phyloP scores from a whole-genome alignment of 805 yeast species.

The Candida stauntonica region DNA sequence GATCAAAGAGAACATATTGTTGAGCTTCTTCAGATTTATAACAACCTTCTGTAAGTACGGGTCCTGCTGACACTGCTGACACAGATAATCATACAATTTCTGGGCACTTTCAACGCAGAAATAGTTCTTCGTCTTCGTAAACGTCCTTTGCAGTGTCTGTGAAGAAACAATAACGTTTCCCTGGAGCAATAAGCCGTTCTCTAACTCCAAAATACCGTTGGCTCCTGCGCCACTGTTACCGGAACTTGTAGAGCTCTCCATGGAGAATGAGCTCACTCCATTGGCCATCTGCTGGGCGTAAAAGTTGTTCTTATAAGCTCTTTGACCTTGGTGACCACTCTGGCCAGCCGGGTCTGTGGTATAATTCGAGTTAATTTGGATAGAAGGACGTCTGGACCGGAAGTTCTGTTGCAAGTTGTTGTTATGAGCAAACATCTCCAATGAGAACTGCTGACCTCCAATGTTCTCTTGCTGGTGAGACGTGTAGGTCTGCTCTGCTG shows the following conservation, averaged over 20 bases:
- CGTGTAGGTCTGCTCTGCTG: conserved; percentile 47
- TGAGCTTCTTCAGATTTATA: conserved; percentile 26
- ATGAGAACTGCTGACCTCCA: conserved; percentile 7
- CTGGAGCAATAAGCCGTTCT: conserved; percentile 57
- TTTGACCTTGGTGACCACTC: too few relatives aligned
- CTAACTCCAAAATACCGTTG: conserved; percentile 36
- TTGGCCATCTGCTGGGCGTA: conserved; percentile 1
- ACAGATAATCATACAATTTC: conserved; percentile 35
- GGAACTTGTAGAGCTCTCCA: background rate
- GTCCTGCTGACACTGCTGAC: conserved; percentile 30
- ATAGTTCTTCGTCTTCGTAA: conserved; percentile 46
- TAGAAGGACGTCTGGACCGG: conserved; percentile 25
- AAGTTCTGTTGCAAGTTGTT: conserved; percentile 16
- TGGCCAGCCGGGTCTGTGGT: too few relatives aligned
- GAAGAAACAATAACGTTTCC: conserved; percentile 58
- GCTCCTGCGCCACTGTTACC: background rate
- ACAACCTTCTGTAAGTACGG: conserved; percentile 24
- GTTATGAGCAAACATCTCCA: conserved; percentile 6
- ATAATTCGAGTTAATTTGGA: conserved; percentile 17
- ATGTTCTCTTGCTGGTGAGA: too few relatives aligned
- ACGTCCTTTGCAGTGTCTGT: conserved; percentile 47
- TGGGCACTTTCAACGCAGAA: conserved; percentile 45
- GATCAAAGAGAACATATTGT: conserved; percentile 21
- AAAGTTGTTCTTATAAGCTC: too few relatives aligned
- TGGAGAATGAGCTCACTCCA: background rate